Evolutionary conservation across 2,329 filamentous ascomycete species (phyloP).

Genomic region (Paramyrothecium roridum): DNA sequence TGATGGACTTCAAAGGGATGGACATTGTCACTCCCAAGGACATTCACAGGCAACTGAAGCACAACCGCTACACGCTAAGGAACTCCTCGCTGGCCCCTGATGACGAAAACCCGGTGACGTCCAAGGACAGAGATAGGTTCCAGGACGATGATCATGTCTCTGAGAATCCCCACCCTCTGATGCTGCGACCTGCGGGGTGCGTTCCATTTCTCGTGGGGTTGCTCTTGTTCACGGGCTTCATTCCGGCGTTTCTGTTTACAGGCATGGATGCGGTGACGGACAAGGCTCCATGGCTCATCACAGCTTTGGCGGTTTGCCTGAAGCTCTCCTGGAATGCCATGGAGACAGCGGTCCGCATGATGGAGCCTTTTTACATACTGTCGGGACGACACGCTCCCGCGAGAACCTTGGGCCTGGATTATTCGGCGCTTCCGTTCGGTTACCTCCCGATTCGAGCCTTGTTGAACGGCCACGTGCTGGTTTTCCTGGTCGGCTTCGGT

Average conservation of each 20-base stretch:
- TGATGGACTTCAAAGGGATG: slow-evolving; percentile 71
- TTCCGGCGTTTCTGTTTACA: slow-evolving; percentile 63
- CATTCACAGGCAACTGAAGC: slow-evolving; percentile 65
- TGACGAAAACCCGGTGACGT: slow-evolving; percentile 41
- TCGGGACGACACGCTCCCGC: slow-evolving; percentile 63
- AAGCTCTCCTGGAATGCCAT: slow-evolving; percentile 68
- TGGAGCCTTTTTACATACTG: slow-evolving; percentile 72
- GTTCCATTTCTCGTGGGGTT: slow-evolving; percentile 60
- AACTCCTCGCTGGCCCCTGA: slow-evolving; percentile 70
- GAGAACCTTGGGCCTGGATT: slow-evolving; percentile 66
- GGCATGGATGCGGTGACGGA: slow-evolving; percentile 52
- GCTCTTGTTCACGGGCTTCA: slow-evolving; percentile 50
- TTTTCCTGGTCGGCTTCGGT: slow-evolving; percentile 67
- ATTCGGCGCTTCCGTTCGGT: slow-evolving; percentile 68
- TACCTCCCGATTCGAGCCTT: slow-evolving; percentile 61
- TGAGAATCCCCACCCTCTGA: slow-evolving; percentile 65
- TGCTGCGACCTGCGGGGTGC: slow-evolving; percentile 59
- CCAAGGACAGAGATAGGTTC: slow-evolving; percentile 42
- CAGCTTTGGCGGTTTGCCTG: slow-evolving; percentile 61
- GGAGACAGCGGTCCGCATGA: slow-evolving; percentile 68
- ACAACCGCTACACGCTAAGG: slow-evolving; percentile 64
- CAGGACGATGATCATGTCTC: slow-evolving; percentile 43
- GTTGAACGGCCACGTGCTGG: slow-evolving; percentile 60
- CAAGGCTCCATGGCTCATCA: slow-evolving; percentile 63
- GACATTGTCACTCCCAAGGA: slow-evolving; percentile 64